Conservation (phyloP, 495 filamentous ascomycete genomes). For the Apiosordaria backusii region DNA sequence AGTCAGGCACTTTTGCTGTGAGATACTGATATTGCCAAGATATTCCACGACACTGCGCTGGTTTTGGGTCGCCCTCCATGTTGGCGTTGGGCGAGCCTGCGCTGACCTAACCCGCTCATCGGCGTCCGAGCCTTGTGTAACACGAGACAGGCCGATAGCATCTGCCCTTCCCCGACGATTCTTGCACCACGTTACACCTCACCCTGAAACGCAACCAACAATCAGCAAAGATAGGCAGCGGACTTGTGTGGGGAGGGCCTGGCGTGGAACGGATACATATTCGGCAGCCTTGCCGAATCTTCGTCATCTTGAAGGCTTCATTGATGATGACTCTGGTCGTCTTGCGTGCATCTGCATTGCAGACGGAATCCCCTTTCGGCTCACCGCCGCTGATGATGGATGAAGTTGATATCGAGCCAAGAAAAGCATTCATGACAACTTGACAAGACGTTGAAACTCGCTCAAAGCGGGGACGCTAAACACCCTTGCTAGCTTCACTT, state of each 20-base stretch:
- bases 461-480: neutral
- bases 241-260: neutral
- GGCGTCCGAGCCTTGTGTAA: neutral
- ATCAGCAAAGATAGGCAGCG: neutral
- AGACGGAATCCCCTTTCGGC: neutral
- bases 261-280: neutral
- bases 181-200: neutral
- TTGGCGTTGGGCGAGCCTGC: neutral
- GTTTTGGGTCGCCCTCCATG: neutral
- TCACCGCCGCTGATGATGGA: neutral
- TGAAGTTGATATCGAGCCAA: neutral
- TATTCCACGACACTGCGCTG: neutral
- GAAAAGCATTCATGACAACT: neutral
- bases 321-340: neutral
- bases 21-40: neutral
- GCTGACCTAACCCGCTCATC: neutral
- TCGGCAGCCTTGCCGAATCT: neutral
- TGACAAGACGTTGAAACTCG: neutral
- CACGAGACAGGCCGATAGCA: neutral
- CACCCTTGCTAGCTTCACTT: neutral
- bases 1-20: neutral
- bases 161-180: too few species aligned
- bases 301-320: neutral
- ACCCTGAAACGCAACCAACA: neutral
- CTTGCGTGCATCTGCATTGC: neutral